Evolutionary conservation across 2,329 filamentous ascomycete species (phyloP), one percentile per base, ranked within the genome.

Genomic region (Cladophialophora psammophila): DNA sequence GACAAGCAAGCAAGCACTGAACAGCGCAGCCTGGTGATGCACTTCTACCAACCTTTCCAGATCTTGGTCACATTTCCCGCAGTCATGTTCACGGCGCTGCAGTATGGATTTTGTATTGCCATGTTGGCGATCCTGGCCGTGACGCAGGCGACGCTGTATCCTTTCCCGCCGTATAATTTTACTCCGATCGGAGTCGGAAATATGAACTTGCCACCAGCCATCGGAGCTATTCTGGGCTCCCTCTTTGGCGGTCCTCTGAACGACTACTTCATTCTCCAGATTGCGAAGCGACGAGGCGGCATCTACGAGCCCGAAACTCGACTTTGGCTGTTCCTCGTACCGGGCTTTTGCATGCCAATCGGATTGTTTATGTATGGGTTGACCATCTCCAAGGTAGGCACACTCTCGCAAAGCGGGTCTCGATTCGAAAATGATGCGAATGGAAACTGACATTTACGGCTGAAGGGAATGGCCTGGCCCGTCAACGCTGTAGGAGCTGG

Each of bases 291-390:
- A 15, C 83, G 84, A 68, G 76, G 76, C 36, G 82, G 82, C 45
- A 79, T 82, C 67, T 82, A 82, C 59, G 82, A 84, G 72, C 80
- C 82, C 1, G 83, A 84, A 72, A 84, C 84, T 78, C 77, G 82
- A 2, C 75, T 84, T 5, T 80, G 78, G 77, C 65, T 80, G 35
- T 74, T 77, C 62, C 70, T 80, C 56, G 72, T 74, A 45, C 72
- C 79, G 52, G 66, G 77, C 54, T 58, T 74, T 61, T 62, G 78
- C 71, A 54, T 79, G 68, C 74, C 77, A 60, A 67, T 69, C 61
- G 74, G 78, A 52, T 59, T 81, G 60, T 75, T 83, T 66, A 72
- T 80, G 75, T 83, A 80, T 67, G 81, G 79, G 0, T 72, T 78
- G 56, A 75, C 73, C 1, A 62, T 78, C 9, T 72, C 74, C 31